These are phyloP conservation scores for Entomortierella beljakovae DNA, from an alignment of 192 early-diverging fungal genomes.

Conservation along the genomic window DNA sequence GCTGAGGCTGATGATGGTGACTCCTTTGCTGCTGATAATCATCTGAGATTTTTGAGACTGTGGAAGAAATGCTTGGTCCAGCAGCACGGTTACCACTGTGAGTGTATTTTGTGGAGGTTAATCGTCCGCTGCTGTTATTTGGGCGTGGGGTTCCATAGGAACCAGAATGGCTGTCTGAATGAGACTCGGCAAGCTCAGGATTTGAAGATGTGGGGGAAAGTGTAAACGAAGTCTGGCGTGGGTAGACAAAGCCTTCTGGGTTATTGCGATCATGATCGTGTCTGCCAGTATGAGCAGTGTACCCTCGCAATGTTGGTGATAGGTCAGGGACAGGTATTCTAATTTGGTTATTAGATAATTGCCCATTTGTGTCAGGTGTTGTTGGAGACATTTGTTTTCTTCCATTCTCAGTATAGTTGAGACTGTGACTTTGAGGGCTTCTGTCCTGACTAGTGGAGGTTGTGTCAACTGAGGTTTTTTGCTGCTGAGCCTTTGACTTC, in stretches of 20 bases:
- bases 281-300: conserved; percentile 1
- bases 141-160: conserved; percentile 37
- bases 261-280: conserved; percentile 14
- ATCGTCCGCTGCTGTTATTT: background rate
- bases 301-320: conserved; percentile 27
- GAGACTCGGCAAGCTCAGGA: conserved; percentile 41
- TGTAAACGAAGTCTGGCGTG: conserved; percentile 34
- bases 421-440: background rate
- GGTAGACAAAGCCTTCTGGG: conserved; percentile 29
- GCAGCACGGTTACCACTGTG: conserved; percentile 1
- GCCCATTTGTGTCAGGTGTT: conserved; percentile 4
- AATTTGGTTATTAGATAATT: conserved; percentile 4
- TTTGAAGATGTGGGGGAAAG: conserved; percentile 51
- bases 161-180: conserved; percentile 49
- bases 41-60: conserved; percentile 28
- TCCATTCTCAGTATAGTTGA: conserved; percentile 3
- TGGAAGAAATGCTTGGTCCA: conserved; percentile 39
- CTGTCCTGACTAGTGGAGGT: conserved; percentile 1
- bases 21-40: conserved; percentile 25
- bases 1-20: conserved; percentile 9
- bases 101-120: conserved; percentile 15
- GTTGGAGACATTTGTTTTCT: conserved; percentile 5
- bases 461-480: background rate
- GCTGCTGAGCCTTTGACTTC: conserved; percentile 6
- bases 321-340: conserved; percentile 43